phyloP scores from a whole-genome alignment of 345 rosid species.

The Citrus mangshanensis region DNA sequence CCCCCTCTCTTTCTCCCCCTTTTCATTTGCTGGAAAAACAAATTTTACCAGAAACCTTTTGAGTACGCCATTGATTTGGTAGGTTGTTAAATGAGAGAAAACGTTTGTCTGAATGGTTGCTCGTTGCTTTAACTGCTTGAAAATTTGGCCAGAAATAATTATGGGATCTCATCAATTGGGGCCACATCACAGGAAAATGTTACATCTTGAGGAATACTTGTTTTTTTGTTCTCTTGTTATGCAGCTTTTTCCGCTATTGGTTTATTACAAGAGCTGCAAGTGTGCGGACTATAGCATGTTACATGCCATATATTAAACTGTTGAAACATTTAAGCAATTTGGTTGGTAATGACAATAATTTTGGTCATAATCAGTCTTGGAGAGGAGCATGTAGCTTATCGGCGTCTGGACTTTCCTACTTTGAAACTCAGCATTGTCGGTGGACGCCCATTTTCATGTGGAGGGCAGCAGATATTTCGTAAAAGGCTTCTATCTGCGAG shows the following conservation, averaged over 20 bases:
- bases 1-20: too few species aligned
- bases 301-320: not conserved
- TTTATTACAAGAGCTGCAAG: not conserved
- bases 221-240: not conserved
- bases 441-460: constrained; percentile 91
- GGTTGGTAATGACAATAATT: not conserved
- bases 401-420: constrained; percentile 61
- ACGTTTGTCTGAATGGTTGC: not conserved
- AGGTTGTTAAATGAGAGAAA: not conserved
- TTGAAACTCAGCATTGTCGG: constrained; percentile 76
- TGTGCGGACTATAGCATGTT: not conserved
- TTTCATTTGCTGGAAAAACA: too few species aligned
- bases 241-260: not conserved
- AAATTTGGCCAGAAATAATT: not conserved
- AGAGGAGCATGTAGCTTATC: constrained; percentile 70
- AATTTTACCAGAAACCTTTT: not conserved
- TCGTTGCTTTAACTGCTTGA: not conserved
- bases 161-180: not conserved
- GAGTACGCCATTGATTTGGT: not conserved
- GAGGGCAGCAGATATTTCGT: constrained; percentile 56
- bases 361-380: constrained; percentile 62
- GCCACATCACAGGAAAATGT: not conserved
- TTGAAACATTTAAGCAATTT: not conserved
- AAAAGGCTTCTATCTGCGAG: constrained; percentile 54
- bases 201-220: not conserved